These are phyloP conservation scores for Triticum aestivum DNA, from an alignment of 176 grass and related monocot genomes.

Conservation along the genomic window DNA sequence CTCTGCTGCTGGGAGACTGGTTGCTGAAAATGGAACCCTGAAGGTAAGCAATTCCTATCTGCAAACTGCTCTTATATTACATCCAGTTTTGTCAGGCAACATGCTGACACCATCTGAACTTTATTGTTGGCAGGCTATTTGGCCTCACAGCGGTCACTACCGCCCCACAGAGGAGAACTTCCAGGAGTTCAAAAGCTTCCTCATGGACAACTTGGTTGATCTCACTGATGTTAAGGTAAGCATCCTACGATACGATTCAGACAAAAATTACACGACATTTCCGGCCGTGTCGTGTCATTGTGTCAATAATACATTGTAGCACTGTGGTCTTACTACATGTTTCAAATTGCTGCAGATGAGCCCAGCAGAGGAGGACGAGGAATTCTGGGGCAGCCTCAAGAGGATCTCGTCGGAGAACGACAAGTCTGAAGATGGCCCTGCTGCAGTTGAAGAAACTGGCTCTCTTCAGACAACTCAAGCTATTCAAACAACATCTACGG, in stretches of 20 bases:
- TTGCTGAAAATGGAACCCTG: slow-evolving; percentile 71
- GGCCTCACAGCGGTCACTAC: slow-evolving; percentile 94
- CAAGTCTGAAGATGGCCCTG: slow-evolving; percentile 1
- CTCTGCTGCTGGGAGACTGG: slow-evolving; percentile 81
- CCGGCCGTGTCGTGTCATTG: neutral
- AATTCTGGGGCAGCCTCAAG: slow-evolving; percentile 53
- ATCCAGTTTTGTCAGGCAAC: neutral
- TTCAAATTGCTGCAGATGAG: slow-evolving; percentile 56
- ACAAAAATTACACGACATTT: neutral
- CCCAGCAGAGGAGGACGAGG: slow-evolving; percentile 64
- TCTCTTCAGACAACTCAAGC: neutral
- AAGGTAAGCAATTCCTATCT: slow-evolving; percentile 42
- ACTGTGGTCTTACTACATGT: slow-evolving; percentile 3
- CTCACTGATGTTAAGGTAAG: slow-evolving; percentile 83
- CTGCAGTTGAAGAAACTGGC: slow-evolving; percentile 1
- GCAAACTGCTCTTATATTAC: neutral
- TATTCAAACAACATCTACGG: neutral
- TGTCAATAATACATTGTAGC: neutral
- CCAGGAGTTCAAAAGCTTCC: slow-evolving; percentile 80
- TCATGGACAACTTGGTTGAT: slow-evolving; percentile 74
- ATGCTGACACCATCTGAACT: slow-evolving; percentile 11
- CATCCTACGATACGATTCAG: neutral
- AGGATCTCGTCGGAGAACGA: slow-evolving; percentile 43
- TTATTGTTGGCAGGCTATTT: slow-evolving; percentile 65
- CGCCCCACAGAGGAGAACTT: slow-evolving; percentile 88